A percentile compares a stretch with the other conserved stretches of the same genome.
These are phyloP conservation scores for Yamadazyma buinensis DNA, from an alignment of 1,139 yeast species.

Conservation along the genomic window DNA sequence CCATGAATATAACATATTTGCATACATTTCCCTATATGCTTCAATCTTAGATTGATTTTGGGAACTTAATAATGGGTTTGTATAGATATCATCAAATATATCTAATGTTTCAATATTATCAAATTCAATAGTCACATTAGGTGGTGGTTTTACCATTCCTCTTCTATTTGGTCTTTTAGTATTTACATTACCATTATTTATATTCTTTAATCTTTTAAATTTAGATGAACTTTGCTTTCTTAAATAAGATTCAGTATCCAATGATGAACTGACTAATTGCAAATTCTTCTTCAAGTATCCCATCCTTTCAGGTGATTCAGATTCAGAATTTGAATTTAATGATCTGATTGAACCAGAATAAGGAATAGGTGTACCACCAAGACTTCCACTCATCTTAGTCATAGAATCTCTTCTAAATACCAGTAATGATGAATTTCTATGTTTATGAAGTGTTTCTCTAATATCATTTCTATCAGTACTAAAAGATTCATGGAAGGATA, in stretches of 20 bases:
- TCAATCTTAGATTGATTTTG: conserved; percentile 43
- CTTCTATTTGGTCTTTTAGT: conserved; percentile 1
- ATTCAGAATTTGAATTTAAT: conserved; percentile 22
- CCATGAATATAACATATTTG: conserved; percentile 80
- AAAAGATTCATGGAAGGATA: conserved; percentile 11
- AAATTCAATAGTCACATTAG: conserved; percentile 50
- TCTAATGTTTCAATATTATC: conserved; percentile 56
- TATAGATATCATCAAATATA: conserved; percentile 44
- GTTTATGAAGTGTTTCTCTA: conserved; percentile 3
- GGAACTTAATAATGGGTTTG: conserved; percentile 44
- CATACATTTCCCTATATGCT: conserved; percentile 66
- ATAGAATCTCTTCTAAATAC: conserved; percentile 18
- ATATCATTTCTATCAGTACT: conserved; percentile 11
- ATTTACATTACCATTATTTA: background rate
- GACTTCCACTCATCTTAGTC: background rate
- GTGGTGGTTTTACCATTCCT: conserved; percentile 22
- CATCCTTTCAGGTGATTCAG: conserved; percentile 8
- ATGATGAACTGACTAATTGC: conserved; percentile 7
- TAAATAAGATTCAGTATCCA: background rate
- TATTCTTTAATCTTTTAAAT: conserved; percentile 1
- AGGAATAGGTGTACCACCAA: background rate
- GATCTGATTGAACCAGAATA: conserved; percentile 20
- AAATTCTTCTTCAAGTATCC: conserved; percentile 5
- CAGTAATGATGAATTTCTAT: conserved; percentile 21
- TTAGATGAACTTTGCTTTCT: conserved; percentile 6